These are phyloP conservation scores for Diaporthe sp. DNA, from an alignment of 2,329 filamentous ascomycete species.

Conservation along the genomic window DNA sequence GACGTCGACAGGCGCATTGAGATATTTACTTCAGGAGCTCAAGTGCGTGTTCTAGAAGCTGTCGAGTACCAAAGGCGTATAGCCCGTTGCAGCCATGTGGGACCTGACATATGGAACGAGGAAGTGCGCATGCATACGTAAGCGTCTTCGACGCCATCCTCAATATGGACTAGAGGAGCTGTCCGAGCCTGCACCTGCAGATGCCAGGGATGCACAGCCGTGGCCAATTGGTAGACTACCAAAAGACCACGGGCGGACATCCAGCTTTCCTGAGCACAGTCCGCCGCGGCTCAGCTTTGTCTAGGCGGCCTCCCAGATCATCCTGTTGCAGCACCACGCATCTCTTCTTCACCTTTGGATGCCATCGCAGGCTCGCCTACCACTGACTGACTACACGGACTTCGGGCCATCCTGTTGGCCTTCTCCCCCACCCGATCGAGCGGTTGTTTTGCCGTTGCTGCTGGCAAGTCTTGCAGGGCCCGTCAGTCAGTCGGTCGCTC, in stretches of 20 bases:
- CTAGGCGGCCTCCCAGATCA: conserved; percentile 17
- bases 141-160: conserved; percentile 7
- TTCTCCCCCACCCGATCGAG: not conserved
- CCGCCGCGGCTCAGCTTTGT: not conserved
- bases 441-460: not conserved
- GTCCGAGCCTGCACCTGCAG: not conserved
- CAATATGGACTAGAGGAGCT: not conserved
- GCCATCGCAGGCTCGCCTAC: not conserved
- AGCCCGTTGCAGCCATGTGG: not conserved
- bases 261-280: not conserved
- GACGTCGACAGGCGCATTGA: not conserved
- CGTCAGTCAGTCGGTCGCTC: no score
- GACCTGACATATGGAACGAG: not conserved
- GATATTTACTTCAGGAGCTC: not conserved
- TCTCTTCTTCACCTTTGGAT: not conserved
- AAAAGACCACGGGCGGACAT: not conserved
- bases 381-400: not conserved
- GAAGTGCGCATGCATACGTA: not conserved
- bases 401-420: not conserved
- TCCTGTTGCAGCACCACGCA: not conserved
- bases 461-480: not conserved
- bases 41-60: not conserved
- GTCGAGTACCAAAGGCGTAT: not conserved
- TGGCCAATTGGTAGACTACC: not conserved
- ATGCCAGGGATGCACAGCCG: not conserved